Percentiles rank a stretch among this genome's conserved stretches.
phyloP scores from a whole-genome alignment of 495 filamentous ascomycete species.

The Cairneyella variabilis region DNA sequence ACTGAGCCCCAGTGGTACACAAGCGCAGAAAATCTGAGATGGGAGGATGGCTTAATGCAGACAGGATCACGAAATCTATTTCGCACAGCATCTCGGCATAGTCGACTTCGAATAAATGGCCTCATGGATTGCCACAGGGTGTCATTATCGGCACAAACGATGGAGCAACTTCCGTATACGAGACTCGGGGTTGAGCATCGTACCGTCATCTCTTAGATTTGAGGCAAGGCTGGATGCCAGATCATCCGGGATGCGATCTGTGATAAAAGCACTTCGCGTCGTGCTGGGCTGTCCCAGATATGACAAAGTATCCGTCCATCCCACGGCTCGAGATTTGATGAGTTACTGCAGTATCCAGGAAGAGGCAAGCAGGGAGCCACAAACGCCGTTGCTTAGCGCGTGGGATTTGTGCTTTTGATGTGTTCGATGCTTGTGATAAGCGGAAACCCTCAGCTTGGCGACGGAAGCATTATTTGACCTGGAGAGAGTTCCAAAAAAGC shows the following conservation, averaged over 20 bases:
- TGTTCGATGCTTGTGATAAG: background rate
- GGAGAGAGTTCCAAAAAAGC: background rate
- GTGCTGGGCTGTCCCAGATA: background rate
- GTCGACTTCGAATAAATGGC: no score
- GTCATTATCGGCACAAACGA: background rate
- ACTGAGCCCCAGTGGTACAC: background rate
- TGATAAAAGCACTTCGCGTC: background rate
- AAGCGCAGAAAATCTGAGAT: background rate
- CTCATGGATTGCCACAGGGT: no score
- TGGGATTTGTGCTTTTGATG: background rate
- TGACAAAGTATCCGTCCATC: background rate
- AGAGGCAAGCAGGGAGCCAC: background rate
- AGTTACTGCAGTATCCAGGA: no score
- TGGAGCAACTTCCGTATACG: background rate
- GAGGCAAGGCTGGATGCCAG: conserved; percentile 6
- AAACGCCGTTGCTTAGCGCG: conserved; percentile 1
- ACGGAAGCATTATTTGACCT: background rate
- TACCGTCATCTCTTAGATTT: background rate
- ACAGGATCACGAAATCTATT: background rate
- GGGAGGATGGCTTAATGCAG: background rate
- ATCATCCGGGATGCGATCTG: background rate
- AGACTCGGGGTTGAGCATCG: background rate
- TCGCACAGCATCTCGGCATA: background rate
- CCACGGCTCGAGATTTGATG: background rate
- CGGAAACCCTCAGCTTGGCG: background rate